These are phyloP conservation scores for Dictyophora rubrovolvata DNA, from an alignment of 768 basidiomycete genomes.

Conservation along the genomic window DNA sequence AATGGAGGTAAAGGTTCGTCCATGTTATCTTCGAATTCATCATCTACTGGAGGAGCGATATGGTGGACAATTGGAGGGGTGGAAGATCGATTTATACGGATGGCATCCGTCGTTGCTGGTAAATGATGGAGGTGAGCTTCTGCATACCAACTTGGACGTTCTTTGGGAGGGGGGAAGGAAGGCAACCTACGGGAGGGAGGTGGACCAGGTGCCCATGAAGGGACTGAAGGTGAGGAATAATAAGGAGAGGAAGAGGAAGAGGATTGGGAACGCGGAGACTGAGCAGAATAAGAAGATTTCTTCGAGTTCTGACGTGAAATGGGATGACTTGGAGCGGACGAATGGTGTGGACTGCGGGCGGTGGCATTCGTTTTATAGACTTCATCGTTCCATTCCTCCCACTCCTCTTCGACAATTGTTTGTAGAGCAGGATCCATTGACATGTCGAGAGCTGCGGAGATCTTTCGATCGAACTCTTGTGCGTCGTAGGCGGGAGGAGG, in stretches of 20 bases:
- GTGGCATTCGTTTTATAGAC: slow-evolving; percentile 25
- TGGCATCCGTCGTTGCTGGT: neutral
- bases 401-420: slow-evolving; percentile 31
- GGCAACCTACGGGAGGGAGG: slow-evolving; percentile 20
- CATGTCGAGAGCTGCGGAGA: slow-evolving; percentile 29
- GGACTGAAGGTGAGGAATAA: neutral
- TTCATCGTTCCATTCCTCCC: slow-evolving; percentile 42
- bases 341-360: slow-evolving; percentile 12
- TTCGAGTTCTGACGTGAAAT: neutral
- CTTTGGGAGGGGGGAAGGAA: slow-evolving; percentile 13
- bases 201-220: neutral
- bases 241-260: neutral
- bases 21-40: neutral
- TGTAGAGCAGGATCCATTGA: slow-evolving; percentile 24
- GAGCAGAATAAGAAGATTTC: neutral
- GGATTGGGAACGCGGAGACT: neutral
- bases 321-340: neutral
- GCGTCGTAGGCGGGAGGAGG: slow-evolving; percentile 35
- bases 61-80: slow-evolving; percentile 1
- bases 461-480: slow-evolving; percentile 42
- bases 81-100: neutral
- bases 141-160: slow-evolving; percentile 21
- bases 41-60: neutral
- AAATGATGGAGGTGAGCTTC: slow-evolving; percentile 20
- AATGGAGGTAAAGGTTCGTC: slow-evolving; percentile 31